Base-by-base conservation (phyloP, 345 rosid genomes). In the Arabidopsis arenosa region DNA sequence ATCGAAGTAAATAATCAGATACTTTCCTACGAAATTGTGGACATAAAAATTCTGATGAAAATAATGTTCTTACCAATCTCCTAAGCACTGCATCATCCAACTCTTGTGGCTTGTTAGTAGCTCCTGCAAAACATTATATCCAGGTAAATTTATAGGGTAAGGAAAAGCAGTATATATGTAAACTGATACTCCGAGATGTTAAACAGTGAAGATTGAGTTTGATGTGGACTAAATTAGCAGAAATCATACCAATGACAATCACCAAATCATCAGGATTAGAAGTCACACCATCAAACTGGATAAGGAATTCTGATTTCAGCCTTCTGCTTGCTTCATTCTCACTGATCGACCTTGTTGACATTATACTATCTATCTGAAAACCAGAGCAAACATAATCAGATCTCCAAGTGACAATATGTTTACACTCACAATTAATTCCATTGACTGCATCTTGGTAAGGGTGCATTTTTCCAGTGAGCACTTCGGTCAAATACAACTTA, bases 31-130 rank as follows among this genome's bases (percentile, higher is more conserved):
- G 11, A 4, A 2, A 23, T 23, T 44, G 26, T 36, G 18, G 65
- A 33, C 13, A 63, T 17, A 28, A n/a, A 61, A 67, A 43, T 76
- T 35, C 54, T 36, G 33, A 21, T 8, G 23, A 68, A 6, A 41
- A 68, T 18, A 48, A 61, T 36, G 77, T 68, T 80, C 88, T 78
- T 41, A 91, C 98, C 93, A 94, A 69, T 90, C 98, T 87, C 86
- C 96, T 83, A 35, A 92, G 91, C 48, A 94, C 97, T 35, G 97
- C 98, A 81, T 94, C 97, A 80, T 94, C 98, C 85, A 94, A 79
- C 63, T 94, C 98, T 65, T 92, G 98, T 21, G 98, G 98, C 81
- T 94, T 94, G 84, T 94, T 94, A 6, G 98, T 94, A 64, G 98
- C 97, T 74, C 98, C 98, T 94, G 83, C 83, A 83, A 40, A 45